Percentiles rank a stretch among this genome's conserved stretches.
Conservation (phyloP, 169 alveolate genomes). For the Theileria equi region DNA sequence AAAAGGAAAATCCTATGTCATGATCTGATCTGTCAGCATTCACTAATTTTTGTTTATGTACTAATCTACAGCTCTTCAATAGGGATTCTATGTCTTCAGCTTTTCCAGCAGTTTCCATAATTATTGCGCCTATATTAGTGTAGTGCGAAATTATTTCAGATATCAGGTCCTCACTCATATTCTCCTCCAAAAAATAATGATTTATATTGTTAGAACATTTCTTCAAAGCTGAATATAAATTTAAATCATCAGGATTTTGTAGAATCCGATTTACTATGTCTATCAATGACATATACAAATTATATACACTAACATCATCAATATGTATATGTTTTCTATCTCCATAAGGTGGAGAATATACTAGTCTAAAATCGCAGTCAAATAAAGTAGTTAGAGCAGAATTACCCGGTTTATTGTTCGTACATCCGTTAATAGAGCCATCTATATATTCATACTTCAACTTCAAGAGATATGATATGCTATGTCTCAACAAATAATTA, state of each 20-base stretch:
- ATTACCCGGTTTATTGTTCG: too few species aligned
- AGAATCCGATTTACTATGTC: constrained; percentile 5
- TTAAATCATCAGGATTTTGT: not conserved
- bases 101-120: too few species aligned
- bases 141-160: not conserved
- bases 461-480: too few species aligned
- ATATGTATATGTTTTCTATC: not conserved
- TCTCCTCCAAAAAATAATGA: not conserved
- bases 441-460: too few species aligned
- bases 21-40: not conserved
- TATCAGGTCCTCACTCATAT: not conserved
- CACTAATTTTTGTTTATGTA: not conserved
- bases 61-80: not conserved
- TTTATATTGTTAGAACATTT: not conserved
- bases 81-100: not conserved
- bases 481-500: too few species aligned
- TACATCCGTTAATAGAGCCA: too few species aligned
- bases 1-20: constrained; percentile 67
- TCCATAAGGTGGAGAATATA: not conserved
- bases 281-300: constrained; percentile 7
- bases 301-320: constrained; percentile 13
- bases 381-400: not conserved
- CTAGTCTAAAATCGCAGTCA: not conserved
- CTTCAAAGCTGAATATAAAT: not conserved
- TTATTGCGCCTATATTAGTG: constrained; percentile 13